Conservation (phyloP, 2,329 filamentous ascomycete genomes). For the Pseudocercospora ulei region DNA sequence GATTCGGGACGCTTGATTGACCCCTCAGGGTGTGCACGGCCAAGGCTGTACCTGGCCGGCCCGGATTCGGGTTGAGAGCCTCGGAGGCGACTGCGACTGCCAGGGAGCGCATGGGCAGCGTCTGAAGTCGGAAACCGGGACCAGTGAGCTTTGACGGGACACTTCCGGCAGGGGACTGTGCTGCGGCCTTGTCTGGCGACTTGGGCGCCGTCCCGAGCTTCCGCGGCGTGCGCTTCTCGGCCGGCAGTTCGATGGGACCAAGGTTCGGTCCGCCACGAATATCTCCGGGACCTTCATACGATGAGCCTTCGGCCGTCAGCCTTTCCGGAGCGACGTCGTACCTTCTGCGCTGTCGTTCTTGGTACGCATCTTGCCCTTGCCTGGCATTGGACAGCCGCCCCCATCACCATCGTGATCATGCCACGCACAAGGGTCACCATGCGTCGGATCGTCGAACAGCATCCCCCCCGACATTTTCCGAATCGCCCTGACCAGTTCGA, state of each 20-base stretch:
- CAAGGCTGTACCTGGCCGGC: not conserved
- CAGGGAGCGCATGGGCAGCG: not conserved
- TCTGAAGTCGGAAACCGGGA: not conserved
- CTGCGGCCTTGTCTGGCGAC: not conserved
- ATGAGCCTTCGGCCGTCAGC: conserved; percentile 20
- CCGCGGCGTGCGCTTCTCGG: conserved; percentile 24
- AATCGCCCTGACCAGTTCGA: conserved; percentile 48
- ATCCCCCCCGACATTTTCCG: conserved; percentile 43
- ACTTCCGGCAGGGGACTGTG: conserved; percentile 2
- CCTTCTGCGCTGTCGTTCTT: conserved; percentile 15
- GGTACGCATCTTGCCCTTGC: conserved; percentile 18
- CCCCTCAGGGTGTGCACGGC: not conserved
- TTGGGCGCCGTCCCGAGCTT: conserved; percentile 19
- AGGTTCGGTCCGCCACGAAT: conserved; percentile 4
- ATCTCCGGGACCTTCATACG: conserved; percentile 16
- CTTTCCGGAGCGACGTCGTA: conserved; percentile 3
- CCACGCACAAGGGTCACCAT: conserved; percentile 41
- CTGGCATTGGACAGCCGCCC: conserved; percentile 17
- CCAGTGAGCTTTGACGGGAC: conserved; percentile 8
- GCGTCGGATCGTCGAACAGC: conserved; percentile 46
- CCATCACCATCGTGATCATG: conserved; percentile 43
- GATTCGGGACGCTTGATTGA: not conserved
- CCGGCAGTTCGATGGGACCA: conserved; percentile 17
- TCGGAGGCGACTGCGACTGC: not conserved
- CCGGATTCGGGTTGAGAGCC: not conserved